phyloP scores from a whole-genome alignment of 208 protist species.

The Borovskyia barvae region DNA sequence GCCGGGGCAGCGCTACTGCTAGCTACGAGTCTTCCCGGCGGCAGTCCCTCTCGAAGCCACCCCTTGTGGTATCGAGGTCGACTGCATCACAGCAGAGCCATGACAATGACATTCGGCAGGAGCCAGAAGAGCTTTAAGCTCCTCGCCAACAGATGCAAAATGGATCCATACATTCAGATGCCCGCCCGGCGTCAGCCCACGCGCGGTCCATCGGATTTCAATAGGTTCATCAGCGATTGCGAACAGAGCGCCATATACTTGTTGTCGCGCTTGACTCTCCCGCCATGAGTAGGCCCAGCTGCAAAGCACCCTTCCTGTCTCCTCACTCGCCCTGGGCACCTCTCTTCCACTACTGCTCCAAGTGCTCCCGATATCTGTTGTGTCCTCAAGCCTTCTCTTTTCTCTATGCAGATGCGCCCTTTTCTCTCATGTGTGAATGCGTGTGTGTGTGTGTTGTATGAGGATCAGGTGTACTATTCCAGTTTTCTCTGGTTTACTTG shows the following conservation, averaged over 20 bases:
- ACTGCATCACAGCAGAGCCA: conserved; percentile 47
- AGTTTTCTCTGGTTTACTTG: too few species aligned
- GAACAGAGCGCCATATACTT: too few species aligned
- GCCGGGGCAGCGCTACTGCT: conserved; percentile 21
- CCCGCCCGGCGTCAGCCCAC: conserved; percentile 13
- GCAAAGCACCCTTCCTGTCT: too few species aligned
- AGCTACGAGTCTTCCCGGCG: conserved; percentile 39
- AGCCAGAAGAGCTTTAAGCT: conserved; percentile 19
- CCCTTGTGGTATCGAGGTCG: conserved; percentile 48
- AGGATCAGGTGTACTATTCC: too few species aligned
- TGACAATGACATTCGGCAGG: conserved; percentile 32
- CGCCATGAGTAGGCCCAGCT: too few species aligned
- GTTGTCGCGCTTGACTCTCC: too few species aligned
- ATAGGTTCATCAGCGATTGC: too few species aligned
- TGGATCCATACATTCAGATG: conserved; percentile 27
- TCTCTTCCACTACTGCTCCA: too few species aligned
- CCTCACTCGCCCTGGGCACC: too few species aligned
- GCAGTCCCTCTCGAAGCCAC: conserved; percentile 49
- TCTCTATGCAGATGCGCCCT: neutral
- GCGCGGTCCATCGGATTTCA: conserved; percentile 22
- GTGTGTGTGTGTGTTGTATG: neutral
- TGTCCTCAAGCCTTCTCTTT: neutral
- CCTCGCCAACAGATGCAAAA: conserved; percentile 16
- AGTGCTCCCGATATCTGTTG: too few species aligned
- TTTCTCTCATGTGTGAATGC: neutral